A percentile compares a stretch with the other conserved stretches of the same genome.
These are phyloP conservation scores for Hylodesmum podocarpum DNA, from an alignment of 306 rosid species.

Conservation along the genomic window DNA sequence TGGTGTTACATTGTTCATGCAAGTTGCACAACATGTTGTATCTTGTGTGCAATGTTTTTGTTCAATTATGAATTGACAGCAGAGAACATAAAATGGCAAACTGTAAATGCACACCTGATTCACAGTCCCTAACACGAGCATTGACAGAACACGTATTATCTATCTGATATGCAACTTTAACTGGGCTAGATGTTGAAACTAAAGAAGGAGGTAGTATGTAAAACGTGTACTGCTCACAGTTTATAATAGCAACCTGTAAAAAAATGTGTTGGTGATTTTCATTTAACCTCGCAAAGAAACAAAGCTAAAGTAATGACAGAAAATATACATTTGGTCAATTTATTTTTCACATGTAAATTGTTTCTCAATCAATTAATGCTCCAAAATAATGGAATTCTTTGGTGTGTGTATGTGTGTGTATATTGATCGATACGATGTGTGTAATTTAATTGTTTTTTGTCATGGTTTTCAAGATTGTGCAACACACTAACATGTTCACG, in stretches of 20 bases:
- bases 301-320: neutral
- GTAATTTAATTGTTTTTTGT: too few relatives aligned
- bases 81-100: neutral
- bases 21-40: neutral
- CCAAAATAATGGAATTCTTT: too few relatives aligned
- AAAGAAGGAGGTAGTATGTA: constrained; percentile 47
- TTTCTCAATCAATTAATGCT: too few relatives aligned
- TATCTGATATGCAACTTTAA: constrained; percentile 42
- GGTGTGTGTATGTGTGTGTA: too few relatives aligned
- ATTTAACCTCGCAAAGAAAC: neutral
- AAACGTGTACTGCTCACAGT: constrained; percentile 29
- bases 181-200: constrained; percentile 10
- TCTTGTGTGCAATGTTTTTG: neutral
- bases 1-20: neutral
- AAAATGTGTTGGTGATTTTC: constrained; percentile 5
- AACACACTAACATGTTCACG: neutral
- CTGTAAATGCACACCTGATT: constrained; percentile 38
- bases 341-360: too few relatives aligned
- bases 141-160: constrained; percentile 8
- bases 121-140: constrained; percentile 31
- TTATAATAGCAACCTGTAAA: constrained; percentile 41
- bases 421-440: too few relatives aligned
- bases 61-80: neutral
- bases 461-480: too few relatives aligned
- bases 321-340: neutral